Evolutionary conservation across 129 eudicot genomes (phyloP).

Genomic region (Flaveria sonorensis): DNA sequence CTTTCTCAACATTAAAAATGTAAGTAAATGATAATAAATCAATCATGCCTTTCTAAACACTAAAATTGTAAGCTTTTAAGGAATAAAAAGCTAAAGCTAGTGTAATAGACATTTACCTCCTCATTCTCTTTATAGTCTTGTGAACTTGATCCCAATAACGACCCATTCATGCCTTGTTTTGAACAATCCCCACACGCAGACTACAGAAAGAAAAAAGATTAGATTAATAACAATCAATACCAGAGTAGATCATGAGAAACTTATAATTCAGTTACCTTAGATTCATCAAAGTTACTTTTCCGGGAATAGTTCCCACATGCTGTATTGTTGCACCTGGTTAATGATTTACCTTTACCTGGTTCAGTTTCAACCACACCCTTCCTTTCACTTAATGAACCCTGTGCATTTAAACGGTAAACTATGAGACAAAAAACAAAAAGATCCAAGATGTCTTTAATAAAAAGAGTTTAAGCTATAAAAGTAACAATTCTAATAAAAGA

Average conservation of each 20-base stretch:
- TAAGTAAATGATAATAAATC: not conserved
- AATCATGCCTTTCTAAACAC: not conserved
- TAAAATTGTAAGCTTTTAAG: not conserved
- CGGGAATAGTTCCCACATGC: slow-evolving; percentile 16
- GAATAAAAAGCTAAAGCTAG: not conserved
- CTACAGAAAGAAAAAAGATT: slow-evolving; percentile 13
- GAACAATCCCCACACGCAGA: slow-evolving; percentile 31
- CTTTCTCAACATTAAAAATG: not conserved
- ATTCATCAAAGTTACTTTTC: slow-evolving; percentile 22
- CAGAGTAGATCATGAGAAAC: slow-evolving; percentile 3
- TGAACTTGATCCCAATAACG: slow-evolving; percentile 28
- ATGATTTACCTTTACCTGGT: slow-evolving; percentile 25
- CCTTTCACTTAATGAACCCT: slow-evolving; percentile 39
- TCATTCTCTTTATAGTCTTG: slow-evolving; percentile 33
- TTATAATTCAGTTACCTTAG: slow-evolving; percentile 31
- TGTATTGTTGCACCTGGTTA: slow-evolving; percentile 14
- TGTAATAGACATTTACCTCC: slow-evolving; percentile 32
- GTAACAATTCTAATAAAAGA: not conserved
- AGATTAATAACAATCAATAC: slow-evolving; percentile 5
- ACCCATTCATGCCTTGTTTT: slow-evolving; percentile 28
- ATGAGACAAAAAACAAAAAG: not conserved
- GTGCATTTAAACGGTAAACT: slow-evolving; percentile 24
- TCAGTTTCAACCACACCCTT: slow-evolving; percentile 23
- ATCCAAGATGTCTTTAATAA: not conserved
- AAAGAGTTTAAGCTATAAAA: not conserved